Percentiles rank a stretch among this genome's conserved stretches.
Conservation (phyloP, 257 asterid genomes). For the Solanum lignicaule region DNA sequence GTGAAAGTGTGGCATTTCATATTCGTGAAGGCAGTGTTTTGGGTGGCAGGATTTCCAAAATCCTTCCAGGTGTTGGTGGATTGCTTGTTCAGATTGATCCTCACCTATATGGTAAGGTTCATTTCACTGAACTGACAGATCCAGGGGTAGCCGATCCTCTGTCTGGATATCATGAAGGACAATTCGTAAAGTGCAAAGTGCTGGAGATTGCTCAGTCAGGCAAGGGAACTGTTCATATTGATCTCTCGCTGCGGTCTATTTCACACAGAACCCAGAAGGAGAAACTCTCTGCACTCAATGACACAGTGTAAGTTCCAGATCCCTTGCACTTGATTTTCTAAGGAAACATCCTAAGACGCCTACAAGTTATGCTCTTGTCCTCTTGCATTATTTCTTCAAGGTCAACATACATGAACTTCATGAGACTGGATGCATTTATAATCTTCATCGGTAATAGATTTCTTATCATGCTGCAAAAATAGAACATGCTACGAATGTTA, state of each 20-base stretch:
- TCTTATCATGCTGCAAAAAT: not conserved
- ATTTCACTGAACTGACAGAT: conserved; percentile 68
- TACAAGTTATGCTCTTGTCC: not conserved
- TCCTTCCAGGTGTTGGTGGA: conserved; percentile 88
- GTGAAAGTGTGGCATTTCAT: conserved; percentile 21
- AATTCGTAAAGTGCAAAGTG: conserved; percentile 79
- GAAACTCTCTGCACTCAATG: conserved; percentile 12
- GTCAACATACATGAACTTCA: not conserved
- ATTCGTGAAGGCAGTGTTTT: conserved; percentile 48
- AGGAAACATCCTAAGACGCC: not conserved
- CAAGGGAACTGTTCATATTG: conserved; percentile 58
- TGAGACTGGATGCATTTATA: not conserved
- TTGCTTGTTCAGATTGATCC: conserved; percentile 65
- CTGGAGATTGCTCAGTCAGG: conserved; percentile 39
- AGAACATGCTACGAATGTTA: not conserved
- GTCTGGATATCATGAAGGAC: conserved; percentile 62
- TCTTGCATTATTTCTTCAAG: not conserved
- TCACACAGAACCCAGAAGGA: conserved; percentile 15
- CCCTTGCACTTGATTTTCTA: conserved; percentile 3
- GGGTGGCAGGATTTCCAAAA: conserved; percentile 82
- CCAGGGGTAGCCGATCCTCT: conserved; percentile 65
- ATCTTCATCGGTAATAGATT: not conserved
- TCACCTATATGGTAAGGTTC: conserved; percentile 76
- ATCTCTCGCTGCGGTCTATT: conserved; percentile 57
- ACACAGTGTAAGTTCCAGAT: conserved; percentile 32